phyloP scores from a whole-genome alignment of 805 yeast species.

The Yamadazyma kitorensis region DNA sequence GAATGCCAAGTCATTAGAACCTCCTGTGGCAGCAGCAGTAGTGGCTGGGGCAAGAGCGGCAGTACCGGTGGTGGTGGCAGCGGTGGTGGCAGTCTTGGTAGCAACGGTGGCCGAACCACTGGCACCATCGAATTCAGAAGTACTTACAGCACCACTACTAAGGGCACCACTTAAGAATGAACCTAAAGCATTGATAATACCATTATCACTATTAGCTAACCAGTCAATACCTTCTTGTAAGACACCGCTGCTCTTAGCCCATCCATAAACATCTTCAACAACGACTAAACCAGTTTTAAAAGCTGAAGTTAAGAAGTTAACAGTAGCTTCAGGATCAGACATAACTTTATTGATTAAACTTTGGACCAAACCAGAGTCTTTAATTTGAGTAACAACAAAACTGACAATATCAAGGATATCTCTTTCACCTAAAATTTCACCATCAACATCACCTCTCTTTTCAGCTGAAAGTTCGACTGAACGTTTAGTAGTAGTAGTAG shows the following conservation, averaged over 20 bases:
- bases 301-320: slow-evolving; percentile 31
- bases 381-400: slow-evolving; percentile 26
- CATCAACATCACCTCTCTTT: slow-evolving; percentile 8
- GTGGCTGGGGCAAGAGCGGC: slow-evolving; percentile 10
- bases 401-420: slow-evolving; percentile 28
- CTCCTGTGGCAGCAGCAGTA: slow-evolving; percentile 10
- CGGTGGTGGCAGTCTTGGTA: slow-evolving; percentile 13
- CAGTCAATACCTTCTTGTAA: slow-evolving; percentile 27
- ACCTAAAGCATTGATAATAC: slow-evolving; percentile 14
- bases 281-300: slow-evolving; percentile 31
- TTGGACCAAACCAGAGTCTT: slow-evolving; percentile 33
- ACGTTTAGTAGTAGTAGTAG: slow-evolving; percentile 18
- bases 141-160: slow-evolving; percentile 23
- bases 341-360: slow-evolving; percentile 30
- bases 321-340: slow-evolving; percentile 34
- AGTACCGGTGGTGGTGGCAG: slow-evolving; percentile 13
- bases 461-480: slow-evolving; percentile 6
- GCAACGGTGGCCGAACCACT: slow-evolving; percentile 16
- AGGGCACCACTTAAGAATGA: slow-evolving; percentile 25
- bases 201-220: slow-evolving; percentile 20
- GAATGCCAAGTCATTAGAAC: slow-evolving; percentile 13
- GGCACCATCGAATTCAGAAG: slow-evolving; percentile 11
- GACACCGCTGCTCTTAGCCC: slow-evolving; percentile 38
- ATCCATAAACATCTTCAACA: slow-evolving; percentile 31
- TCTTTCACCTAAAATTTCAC: slow-evolving; percentile 35